Percentiles rank a stretch among this genome's conserved stretches.
phyloP scores from a whole-genome alignment of 306 rosid genomes.

The Cucurbita maxima region DNA sequence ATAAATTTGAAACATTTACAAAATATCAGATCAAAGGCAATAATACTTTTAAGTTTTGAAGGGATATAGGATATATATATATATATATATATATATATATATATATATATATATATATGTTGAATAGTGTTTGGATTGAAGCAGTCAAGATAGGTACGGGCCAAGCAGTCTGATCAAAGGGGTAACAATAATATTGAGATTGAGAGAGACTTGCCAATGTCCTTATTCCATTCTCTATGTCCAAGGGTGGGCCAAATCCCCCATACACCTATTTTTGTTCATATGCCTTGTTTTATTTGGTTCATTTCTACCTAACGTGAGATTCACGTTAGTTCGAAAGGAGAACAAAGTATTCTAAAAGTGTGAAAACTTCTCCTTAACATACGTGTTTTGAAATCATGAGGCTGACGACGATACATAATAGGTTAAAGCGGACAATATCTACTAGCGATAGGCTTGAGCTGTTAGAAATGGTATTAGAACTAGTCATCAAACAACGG shows the following conservation, averaged over 20 bases:
- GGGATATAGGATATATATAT: background rate
- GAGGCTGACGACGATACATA: no score
- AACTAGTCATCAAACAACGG: no score
- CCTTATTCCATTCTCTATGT: background rate
- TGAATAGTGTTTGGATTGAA: background rate
- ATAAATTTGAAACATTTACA: no score
- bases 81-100: no score
- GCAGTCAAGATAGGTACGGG: background rate
- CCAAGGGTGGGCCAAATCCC: background rate
- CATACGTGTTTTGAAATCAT: no score
- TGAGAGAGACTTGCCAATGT: background rate
- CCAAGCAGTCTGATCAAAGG: background rate
- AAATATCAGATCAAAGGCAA: no score
- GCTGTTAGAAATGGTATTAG: no score
- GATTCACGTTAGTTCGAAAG: no score
- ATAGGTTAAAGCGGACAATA: accelerated
- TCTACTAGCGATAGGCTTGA: no score
- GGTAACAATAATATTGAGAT: background rate
- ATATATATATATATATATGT: no score
- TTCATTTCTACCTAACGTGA: background rate
- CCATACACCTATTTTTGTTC: background rate
- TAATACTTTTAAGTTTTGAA: background rate
- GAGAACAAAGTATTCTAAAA: no score
- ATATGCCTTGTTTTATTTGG: background rate
- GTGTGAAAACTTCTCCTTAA: no score